These are phyloP conservation scores for Proliferodiscus dingleyae DNA, from an alignment of 2,329 filamentous ascomycete species.

Conservation along the genomic window DNA sequence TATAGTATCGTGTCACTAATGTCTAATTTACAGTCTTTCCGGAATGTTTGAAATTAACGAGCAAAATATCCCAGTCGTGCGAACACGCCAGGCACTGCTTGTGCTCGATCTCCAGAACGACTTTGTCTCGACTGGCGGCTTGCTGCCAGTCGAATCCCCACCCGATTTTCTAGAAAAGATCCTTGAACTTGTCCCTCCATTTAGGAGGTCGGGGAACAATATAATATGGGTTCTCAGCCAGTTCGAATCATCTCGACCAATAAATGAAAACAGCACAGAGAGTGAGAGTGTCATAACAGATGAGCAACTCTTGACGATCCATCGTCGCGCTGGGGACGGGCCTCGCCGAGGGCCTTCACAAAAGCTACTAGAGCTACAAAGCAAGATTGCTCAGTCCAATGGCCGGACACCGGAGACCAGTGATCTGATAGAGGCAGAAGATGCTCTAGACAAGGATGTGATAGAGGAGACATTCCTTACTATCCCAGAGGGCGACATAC, in stretches of 20 bases:
- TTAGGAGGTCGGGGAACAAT: constrained; percentile 61
- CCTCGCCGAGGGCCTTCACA: constrained; percentile 7
- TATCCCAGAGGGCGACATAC: constrained; percentile 19
- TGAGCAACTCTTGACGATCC: constrained; percentile 16
- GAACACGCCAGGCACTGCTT: constrained; percentile 66
- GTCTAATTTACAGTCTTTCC: constrained; percentile 13
- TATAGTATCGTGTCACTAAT: constrained; percentile 10
- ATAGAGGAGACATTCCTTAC: constrained; percentile 28
- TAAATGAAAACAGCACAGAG: constrained; percentile 40
- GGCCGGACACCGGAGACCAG: constrained; percentile 1
- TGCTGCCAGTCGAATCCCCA: constrained; percentile 60
- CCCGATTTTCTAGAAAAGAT: constrained; percentile 64
- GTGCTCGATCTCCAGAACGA: constrained; percentile 88
- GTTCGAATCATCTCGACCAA: constrained; percentile 58
- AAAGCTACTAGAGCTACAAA: constrained; percentile 13
- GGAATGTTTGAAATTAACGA: constrained; percentile 54
- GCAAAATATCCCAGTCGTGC: constrained; percentile 50
- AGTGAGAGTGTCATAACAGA: constrained; percentile 31
- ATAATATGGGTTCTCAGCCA: constrained; percentile 83
- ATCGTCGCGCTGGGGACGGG: constrained; percentile 6
- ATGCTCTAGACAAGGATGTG: constrained; percentile 13
- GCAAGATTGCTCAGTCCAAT: constrained; percentile 13
- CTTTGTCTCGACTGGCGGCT: constrained; percentile 66
- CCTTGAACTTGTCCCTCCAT: constrained; percentile 60
- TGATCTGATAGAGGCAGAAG: constrained; percentile 11